A percentile compares a stretch with the other conserved stretches of the same genome.
These are phyloP conservation scores for Ceratobasidium sp. DNA, from an alignment of 1,284 basidiomycete species.

Conservation along the genomic window DNA sequence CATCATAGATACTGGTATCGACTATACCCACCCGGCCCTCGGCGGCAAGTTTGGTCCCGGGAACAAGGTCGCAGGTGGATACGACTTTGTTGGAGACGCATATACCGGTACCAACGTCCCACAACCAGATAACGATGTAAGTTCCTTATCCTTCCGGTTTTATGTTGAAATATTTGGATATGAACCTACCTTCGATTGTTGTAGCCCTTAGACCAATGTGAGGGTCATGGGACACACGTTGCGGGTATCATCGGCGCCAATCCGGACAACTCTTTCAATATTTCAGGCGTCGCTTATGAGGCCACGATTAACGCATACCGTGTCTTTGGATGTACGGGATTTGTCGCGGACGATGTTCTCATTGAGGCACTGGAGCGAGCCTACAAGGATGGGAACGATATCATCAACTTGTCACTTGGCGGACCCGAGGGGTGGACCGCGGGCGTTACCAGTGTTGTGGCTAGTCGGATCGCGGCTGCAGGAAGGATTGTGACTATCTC, in stretches of 20 bases:
- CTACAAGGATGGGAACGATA: slow-evolving; percentile 58
- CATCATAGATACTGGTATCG: slow-evolving; percentile 63
- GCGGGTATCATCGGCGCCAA: slow-evolving; percentile 61
- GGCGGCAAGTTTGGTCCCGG: slow-evolving; percentile 62
- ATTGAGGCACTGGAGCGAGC: slow-evolving; percentile 49
- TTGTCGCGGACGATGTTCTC: slow-evolving; percentile 37
- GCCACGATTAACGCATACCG: slow-evolving; percentile 48
- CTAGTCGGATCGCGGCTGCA: slow-evolving; percentile 55
- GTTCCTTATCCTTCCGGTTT: neutral
- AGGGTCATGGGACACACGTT: slow-evolving; percentile 58
- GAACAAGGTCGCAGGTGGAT: slow-evolving; percentile 58
- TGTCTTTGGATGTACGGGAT: slow-evolving; percentile 47
- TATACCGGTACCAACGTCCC: slow-evolving; percentile 16
- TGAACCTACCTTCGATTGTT: neutral
- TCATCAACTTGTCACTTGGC: slow-evolving; percentile 63
- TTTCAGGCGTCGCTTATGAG: slow-evolving; percentile 48
- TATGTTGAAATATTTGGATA: neutral
- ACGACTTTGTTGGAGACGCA: slow-evolving; percentile 62
- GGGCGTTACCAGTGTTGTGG: slow-evolving; percentile 56
- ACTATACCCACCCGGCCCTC: slow-evolving; percentile 63
- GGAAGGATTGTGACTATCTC: slow-evolving; percentile 55
- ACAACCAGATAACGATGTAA: slow-evolving; percentile 23
- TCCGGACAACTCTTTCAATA: slow-evolving; percentile 55
- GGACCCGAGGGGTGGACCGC: slow-evolving; percentile 58
- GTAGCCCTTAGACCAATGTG: slow-evolving; percentile 58